Evolutionary conservation across 345 rosid genomes (phyloP).

Genomic region (Eucalyptus marginata): DNA sequence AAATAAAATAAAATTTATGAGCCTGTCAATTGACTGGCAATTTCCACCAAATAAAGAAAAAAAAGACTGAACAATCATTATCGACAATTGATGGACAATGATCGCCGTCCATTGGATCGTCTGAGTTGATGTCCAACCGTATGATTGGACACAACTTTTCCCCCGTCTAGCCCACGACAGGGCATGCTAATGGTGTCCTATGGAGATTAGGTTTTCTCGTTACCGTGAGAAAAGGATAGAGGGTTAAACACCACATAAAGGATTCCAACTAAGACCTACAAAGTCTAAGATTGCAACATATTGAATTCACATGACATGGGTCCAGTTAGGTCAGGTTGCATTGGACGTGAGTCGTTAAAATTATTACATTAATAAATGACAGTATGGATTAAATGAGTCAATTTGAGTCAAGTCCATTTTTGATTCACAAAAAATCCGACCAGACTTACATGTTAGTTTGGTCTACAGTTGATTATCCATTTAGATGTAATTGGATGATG

Average conservation of each 20-base stretch:
- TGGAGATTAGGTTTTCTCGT: too few relatives aligned
- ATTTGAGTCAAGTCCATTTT: fast-evolving
- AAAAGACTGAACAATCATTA: not conserved
- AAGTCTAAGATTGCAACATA: not conserved
- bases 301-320: too few relatives aligned
- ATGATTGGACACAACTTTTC: not conserved
- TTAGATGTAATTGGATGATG: too few relatives aligned
- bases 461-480: too few relatives aligned
- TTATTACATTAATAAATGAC: too few relatives aligned
- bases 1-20: too few relatives aligned
- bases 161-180: not conserved
- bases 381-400: too few relatives aligned
- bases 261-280: not conserved
- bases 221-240: too few relatives aligned
- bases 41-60: not conserved
- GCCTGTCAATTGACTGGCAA: not conserved
- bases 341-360: too few relatives aligned
- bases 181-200: too few relatives aligned
- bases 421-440: fast-evolving
- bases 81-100: not conserved
- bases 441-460: fast-evolving
- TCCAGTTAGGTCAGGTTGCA: too few relatives aligned
- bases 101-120: not conserved
- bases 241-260: too few relatives aligned
- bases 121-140: not conserved